Evolutionary conservation across 345 rosid genomes (phyloP).

Genomic region (Gossypium raimondii): DNA sequence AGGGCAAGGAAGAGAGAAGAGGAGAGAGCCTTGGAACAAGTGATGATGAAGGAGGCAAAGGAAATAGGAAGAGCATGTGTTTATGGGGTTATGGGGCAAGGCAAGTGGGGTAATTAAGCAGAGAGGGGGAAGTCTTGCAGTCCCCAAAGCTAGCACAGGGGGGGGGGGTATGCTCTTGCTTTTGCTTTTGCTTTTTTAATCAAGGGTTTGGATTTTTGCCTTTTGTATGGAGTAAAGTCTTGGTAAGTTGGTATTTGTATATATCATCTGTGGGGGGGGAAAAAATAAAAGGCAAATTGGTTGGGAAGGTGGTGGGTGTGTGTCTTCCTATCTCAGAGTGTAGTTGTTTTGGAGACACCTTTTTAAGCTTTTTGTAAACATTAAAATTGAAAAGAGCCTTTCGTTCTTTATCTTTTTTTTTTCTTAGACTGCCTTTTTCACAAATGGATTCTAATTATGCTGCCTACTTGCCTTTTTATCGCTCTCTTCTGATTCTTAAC

Average conservation of each 20-base stretch:
- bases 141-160: conserved; percentile 21
- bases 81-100: conserved; percentile 31
- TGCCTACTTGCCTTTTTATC: no score
- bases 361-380: conserved; percentile 9
- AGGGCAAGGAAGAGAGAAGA: not conserved
- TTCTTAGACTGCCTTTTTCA: conserved; percentile 21
- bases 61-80: conserved; percentile 34
- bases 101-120: conserved; percentile 24
- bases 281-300: conserved; percentile 19
- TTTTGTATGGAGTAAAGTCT: no score
- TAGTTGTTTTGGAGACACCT: conserved; percentile 9
- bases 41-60: conserved; percentile 15
- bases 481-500: no score
- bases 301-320: conserved; percentile 18
- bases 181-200: no score
- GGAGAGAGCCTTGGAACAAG: conserved; percentile 11
- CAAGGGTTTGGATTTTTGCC: no score
- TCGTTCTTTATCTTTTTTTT: not conserved
- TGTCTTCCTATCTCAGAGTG: no score
- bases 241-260: conserved; percentile 19
- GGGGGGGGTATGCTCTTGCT: not conserved
- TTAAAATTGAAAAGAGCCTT: not conserved
- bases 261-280: conserved; percentile 17
- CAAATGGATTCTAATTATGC: conserved; percentile 5
- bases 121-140: conserved; percentile 33